Percentiles rank a stretch among this genome's conserved stretches.
These are phyloP conservation scores for Alnus glutinosa DNA, from an alignment of 306 rosid species.

Conservation along the genomic window DNA sequence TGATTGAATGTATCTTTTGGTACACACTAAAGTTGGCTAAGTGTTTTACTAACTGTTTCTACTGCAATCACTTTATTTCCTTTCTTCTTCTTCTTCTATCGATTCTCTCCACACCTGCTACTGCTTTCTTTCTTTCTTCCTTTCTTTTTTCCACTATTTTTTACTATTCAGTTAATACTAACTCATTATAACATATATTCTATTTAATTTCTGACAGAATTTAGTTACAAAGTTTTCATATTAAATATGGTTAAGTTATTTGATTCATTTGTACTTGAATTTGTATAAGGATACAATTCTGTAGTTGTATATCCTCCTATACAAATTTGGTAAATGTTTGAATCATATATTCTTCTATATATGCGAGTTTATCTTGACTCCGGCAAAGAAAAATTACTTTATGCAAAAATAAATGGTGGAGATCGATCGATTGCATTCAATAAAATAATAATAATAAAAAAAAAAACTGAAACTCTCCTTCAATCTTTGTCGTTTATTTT, in stretches of 20 bases:
- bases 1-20: conserved; percentile 34
- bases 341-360: too few species aligned
- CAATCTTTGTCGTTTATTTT: too few species aligned
- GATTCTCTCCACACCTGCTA: conserved; percentile 37
- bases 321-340: neutral
- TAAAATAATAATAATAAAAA: too few species aligned
- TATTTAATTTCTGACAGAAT: too few species aligned
- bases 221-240: too few species aligned
- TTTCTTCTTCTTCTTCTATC: conserved; percentile 17
- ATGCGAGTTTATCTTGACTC: too few species aligned
- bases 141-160: neutral
- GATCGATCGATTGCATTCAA: too few species aligned
- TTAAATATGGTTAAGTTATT: too few species aligned
- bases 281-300: neutral
- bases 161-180: neutral
- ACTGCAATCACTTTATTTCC: conserved; percentile 17
- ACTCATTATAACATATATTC: neutral
- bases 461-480: too few species aligned
- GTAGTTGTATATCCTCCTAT: neutral
- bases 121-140: conserved; percentile 12
- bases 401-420: too few species aligned
- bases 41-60: neutral
- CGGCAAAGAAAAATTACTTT: too few species aligned
- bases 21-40: conserved; percentile 23
- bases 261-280: conserved; percentile 17